A percentile compares a stretch with the other conserved stretches of the same genome.
Evolutionary conservation across 768 basidiomycete species (phyloP).

Genomic region (Lentinula raphanica): DNA sequence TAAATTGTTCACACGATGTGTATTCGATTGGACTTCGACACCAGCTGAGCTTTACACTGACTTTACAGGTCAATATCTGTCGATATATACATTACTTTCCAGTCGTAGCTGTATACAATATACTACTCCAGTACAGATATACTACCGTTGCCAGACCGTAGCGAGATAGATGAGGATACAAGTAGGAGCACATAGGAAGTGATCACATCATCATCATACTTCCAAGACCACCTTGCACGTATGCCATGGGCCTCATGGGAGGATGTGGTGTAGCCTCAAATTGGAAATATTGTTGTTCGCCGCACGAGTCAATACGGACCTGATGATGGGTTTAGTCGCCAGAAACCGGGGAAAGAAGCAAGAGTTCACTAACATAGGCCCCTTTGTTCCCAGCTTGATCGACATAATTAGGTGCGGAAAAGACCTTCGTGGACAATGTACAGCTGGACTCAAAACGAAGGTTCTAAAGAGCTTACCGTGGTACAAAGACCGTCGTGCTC

Average conservation of each 20-base stretch:
- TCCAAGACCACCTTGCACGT: constrained; percentile 60
- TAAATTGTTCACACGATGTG: background rate
- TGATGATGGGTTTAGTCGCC: constrained; percentile 19
- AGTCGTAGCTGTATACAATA: background rate
- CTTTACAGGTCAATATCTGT: too few species aligned
- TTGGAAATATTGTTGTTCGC: constrained; percentile 67
- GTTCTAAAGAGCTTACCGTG: constrained; percentile 49
- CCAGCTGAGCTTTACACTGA: too few species aligned
- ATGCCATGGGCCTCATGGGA: constrained; percentile 91
- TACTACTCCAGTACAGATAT: background rate
- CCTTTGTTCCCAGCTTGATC: constrained; percentile 91
- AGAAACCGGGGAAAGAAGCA: constrained; percentile 6
- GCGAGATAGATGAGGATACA: background rate
- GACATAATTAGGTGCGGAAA: constrained; percentile 93
- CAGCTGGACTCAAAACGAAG: background rate
- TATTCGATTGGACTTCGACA: too few species aligned
- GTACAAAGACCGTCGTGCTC: constrained; percentile 95
- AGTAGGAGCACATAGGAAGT: background rate
- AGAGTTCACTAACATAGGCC: constrained; percentile 63
- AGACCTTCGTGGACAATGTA: constrained; percentile 46
- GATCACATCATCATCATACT: constrained; percentile 74
- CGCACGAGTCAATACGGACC: constrained; percentile 80
- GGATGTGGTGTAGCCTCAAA: constrained; percentile 89
- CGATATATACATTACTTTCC: background rate
- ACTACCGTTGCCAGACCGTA: background rate